phyloP scores from a whole-genome alignment of 1,139 yeast genomes.

The Pichia sp. region DNA sequence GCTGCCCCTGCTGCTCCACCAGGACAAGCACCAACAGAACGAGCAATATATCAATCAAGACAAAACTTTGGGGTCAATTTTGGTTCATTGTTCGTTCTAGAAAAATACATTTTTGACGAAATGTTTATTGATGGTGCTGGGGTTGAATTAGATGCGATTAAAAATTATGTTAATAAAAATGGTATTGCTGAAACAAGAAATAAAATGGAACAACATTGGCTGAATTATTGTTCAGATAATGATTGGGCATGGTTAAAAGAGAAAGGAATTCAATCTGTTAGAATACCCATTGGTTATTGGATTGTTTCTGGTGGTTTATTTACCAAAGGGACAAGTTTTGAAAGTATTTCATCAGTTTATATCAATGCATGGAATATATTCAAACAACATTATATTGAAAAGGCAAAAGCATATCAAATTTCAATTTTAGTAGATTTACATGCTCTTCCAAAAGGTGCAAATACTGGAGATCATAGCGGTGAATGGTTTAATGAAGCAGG shows the following conservation, averaged over 20 bases:
- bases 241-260: conserved; percentile 76
- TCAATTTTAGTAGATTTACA: conserved; percentile 81
- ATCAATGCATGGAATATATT: conserved; percentile 56
- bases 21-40: conserved; percentile 35
- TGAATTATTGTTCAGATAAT: conserved; percentile 49
- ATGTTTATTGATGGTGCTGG: conserved; percentile 45
- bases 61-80: conserved; percentile 79
- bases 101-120: conserved; percentile 62
- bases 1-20: conserved; percentile 23
- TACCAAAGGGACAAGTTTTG: conserved; percentile 59
- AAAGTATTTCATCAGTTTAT: conserved; percentile 49
- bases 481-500: conserved; percentile 51
- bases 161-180: conserved; percentile 37
- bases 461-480: conserved; percentile 80
- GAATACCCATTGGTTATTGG: conserved; percentile 94
- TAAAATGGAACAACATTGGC: conserved; percentile 66
- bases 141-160: conserved; percentile 74
- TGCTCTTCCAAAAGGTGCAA: conserved; percentile 91
- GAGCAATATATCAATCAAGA: conserved; percentile 59
- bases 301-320: conserved; percentile 59
- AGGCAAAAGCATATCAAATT: conserved; percentile 52
- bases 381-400: conserved; percentile 43
- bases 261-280: conserved; percentile 65
- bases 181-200: conserved; percentile 53
- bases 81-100: conserved; percentile 79